A percentile compares a stretch with the other conserved stretches of the same genome.
These are phyloP conservation scores for Trichosporon coremiiforme DNA, from an alignment of 1,284 basidiomycete species.

Conservation along the genomic window DNA sequence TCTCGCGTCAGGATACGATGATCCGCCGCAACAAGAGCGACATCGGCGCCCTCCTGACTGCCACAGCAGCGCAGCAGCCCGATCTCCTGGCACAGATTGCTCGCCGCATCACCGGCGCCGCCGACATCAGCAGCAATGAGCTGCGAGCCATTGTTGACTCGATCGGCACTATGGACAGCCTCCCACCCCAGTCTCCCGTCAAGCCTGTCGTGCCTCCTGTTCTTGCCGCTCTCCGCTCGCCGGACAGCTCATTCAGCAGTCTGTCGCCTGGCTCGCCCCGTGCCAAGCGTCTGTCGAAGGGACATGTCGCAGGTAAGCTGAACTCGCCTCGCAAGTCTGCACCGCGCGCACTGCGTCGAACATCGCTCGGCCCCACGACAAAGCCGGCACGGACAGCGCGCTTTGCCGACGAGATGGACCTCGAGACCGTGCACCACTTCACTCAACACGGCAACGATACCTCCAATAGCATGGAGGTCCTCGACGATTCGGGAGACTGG, in stretches of 20 bases:
- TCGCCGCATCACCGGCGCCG: background rate
- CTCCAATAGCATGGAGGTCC: slow-evolving; percentile 4
- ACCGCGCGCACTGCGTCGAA: background rate
- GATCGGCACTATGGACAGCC: slow-evolving; percentile 11
- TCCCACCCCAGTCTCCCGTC: slow-evolving; percentile 2
- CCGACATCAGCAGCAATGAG: slow-evolving; percentile 19
- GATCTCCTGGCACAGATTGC: slow-evolving; percentile 8
- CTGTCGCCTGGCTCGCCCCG: slow-evolving; percentile 46
- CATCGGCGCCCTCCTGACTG: slow-evolving; percentile 50
- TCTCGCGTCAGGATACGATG: slow-evolving; percentile 76
- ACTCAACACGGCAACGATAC: slow-evolving; percentile 19
- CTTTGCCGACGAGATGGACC: slow-evolving; percentile 27
- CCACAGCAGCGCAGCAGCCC: background rate
- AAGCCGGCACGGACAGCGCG: slow-evolving; percentile 15
- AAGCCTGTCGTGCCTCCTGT: background rate
- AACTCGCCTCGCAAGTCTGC: slow-evolving; percentile 22
- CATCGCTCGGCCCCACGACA: slow-evolving; percentile 1
- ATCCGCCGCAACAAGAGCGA: slow-evolving; percentile 67
- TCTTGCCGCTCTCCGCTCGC: slow-evolving; percentile 1
- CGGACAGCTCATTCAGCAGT: slow-evolving; percentile 40
- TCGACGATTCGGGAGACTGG: slow-evolving; percentile 28
- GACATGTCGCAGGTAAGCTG: slow-evolving; percentile 21
- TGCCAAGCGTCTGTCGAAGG: slow-evolving; percentile 25
- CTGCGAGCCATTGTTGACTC: slow-evolving; percentile 20
- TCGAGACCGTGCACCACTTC: slow-evolving; percentile 23